A percentile compares a stretch with the other conserved stretches of the same genome.
Evolutionary conservation across 352 stramenopile species (phyloP).

Genomic region (Blastocystis sp.): DNA sequence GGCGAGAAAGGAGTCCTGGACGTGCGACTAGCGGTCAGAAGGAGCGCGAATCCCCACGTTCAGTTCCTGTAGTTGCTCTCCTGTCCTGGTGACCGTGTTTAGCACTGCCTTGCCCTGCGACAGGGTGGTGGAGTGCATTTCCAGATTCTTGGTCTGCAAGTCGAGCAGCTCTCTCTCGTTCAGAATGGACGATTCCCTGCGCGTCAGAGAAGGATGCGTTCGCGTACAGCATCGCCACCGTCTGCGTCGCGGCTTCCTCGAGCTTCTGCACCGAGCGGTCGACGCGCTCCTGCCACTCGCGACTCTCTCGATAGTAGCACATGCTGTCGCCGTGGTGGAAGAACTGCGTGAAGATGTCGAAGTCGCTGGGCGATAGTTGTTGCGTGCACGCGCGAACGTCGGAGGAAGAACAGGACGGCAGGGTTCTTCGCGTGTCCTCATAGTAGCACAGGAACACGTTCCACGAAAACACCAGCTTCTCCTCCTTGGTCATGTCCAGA

Average conservation of each 20-base stretch:
- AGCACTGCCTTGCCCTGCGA: constrained; percentile 16
- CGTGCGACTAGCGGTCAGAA: not conserved
- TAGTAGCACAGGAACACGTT: constrained; percentile 53
- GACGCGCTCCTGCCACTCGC: constrained; percentile 41
- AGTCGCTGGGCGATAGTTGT: not conserved
- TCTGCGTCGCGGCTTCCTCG: constrained; percentile 17
- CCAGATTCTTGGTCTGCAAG: constrained; percentile 1
- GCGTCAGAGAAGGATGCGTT: not conserved
- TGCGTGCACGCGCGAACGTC: constrained; percentile 14
- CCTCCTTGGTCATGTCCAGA: constrained; percentile 41
- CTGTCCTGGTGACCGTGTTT: constrained; percentile 12
- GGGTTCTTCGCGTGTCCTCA: constrained; percentile 10
- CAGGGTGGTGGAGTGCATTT: constrained; percentile 17
- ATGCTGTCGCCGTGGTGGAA: constrained; percentile 49
- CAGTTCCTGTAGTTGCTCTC: constrained; percentile 1
- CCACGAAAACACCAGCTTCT: constrained; percentile 61
- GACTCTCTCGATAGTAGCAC: constrained; percentile 54
- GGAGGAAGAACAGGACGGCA: not conserved
- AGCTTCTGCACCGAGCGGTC: constrained; percentile 41
- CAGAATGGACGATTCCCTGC: constrained; percentile 8
- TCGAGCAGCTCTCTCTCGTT: constrained; percentile 41
- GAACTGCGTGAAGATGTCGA: constrained; percentile 66
- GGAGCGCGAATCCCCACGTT: not conserved
- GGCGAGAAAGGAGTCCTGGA: constrained; percentile 8
- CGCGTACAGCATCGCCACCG: not conserved